These are phyloP conservation scores for Penicillium sp. DNA, from an alignment of 2,329 filamentous ascomycete genomes.

Conservation along the genomic window DNA sequence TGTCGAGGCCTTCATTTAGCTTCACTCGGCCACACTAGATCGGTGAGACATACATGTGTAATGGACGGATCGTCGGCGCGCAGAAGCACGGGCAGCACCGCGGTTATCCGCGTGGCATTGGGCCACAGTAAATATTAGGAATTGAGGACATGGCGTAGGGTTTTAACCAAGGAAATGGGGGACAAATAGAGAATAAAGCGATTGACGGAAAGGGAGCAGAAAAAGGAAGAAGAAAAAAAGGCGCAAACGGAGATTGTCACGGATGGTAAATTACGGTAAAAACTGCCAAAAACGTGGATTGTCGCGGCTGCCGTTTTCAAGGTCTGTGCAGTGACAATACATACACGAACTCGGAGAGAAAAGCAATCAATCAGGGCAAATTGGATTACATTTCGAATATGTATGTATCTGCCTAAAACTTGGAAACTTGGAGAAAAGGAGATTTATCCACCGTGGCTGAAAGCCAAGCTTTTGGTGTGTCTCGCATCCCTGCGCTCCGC, in stretches of 20 bases:
- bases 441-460: not conserved
- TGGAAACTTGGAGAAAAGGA: not conserved
- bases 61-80: slow-evolving; percentile 19
- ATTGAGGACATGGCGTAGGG: slow-evolving; percentile 5
- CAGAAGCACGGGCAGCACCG: slow-evolving; percentile 14
- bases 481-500: not conserved
- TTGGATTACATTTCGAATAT: not conserved
- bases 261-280: slow-evolving; percentile 9
- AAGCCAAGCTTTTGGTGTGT: not conserved
- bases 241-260: slow-evolving; percentile 13
- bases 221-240: slow-evolving; percentile 5
- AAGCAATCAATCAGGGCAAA: no score
- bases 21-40: slow-evolving; percentile 2
- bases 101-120: slow-evolving; percentile 21
- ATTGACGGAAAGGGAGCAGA: not conserved
- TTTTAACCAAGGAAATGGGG: not conserved
- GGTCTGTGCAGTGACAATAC: not conserved
- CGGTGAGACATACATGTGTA: slow-evolving; percentile 17
- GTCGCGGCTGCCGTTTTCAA: no score
- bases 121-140: slow-evolving; percentile 5
- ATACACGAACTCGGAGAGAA: not conserved
- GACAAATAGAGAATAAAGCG: not conserved
- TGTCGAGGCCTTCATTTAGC: not conserved
- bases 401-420: not conserved
- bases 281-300: slow-evolving; percentile 20